These are phyloP conservation scores for Emergomyces africanus DNA, from an alignment of 2,329 filamentous ascomycete species.

Conservation along the genomic window DNA sequence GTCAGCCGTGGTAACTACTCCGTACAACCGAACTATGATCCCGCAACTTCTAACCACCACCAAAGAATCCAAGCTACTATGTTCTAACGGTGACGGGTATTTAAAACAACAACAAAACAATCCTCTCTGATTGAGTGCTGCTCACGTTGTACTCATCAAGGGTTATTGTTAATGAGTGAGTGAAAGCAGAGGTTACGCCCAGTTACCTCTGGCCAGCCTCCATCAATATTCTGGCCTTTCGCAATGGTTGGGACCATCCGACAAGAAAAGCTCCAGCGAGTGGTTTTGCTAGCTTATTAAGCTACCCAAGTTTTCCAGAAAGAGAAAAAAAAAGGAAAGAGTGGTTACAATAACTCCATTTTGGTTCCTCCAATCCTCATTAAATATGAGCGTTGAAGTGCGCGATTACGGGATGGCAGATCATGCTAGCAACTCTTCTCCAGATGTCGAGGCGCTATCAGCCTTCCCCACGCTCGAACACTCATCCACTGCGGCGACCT, in stretches of 20 bases:
- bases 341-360: background rate
- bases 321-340: no score
- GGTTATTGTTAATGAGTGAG: background rate
- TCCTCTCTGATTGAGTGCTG: background rate
- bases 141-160: background rate
- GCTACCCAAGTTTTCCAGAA: no score
- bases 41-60: background rate
- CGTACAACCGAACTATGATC: background rate
- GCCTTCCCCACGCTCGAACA: constrained; percentile 6
- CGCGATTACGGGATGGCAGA: constrained; percentile 20
- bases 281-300: background rate
- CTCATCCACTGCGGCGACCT: constrained; percentile 9
- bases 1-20: background rate
- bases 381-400: constrained; percentile 22
- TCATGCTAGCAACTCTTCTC: constrained; percentile 12
- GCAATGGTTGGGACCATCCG: background rate
- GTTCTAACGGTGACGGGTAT: background rate
- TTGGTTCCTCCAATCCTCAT: background rate
- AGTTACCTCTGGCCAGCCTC: background rate
- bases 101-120: background rate
- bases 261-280: background rate
- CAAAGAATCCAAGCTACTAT: background rate
- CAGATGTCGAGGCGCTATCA: constrained; percentile 27
- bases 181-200: no score
- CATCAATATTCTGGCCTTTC: background rate